Base-by-base conservation (phyloP, 495 filamentous ascomycete genomes). In the Tirmania nivea region DNA sequence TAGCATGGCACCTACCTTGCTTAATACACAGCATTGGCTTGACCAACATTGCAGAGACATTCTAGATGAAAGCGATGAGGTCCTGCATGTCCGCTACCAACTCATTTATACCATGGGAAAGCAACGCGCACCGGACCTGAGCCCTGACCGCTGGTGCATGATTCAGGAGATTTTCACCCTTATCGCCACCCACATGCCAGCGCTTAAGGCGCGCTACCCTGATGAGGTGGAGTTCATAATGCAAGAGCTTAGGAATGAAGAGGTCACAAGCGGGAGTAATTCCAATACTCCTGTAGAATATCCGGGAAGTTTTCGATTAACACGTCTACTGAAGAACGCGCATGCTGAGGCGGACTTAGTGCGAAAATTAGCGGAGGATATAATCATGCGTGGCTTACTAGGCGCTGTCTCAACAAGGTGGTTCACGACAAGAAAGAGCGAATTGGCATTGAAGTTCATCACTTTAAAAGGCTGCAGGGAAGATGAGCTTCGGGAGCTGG, bases 81-180 rank as follows among this genome's bases (percentile, higher is more conserved):
- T 74, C 50, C 72, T 83, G 25, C 75, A 68, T 55, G 71, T 73
- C 19, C 74, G 71, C 52, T 78, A 76, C 25, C 73, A 83, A 57
- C 58, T 83, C 69, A 73, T 84, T 12, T 88, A 86, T 56, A 80
- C 79, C 0, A 75, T 83, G 56, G 81, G 83, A 7, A 50, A 54
- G 1, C 78, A 81, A 52, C 56, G 60, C 2, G 54, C 71, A 0
- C 66, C 79, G 4, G 79, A 84, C 12, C 63, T 73, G 16, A 73
- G 70, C 53, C 76, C 76, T 0, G 63, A 72, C 12, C 67, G 82
- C 39, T 88, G 82, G 83, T 57, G 54, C 0, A 54, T 75, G 1
- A 71, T 78, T 37, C 78, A 84, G 35, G 50, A 71, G 7, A 56
- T 84, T 0, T 65, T 84, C 1, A 55, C 62, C 4, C 52, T 77